Evolutionary conservation across 2,329 filamentous ascomycete species (phyloP).

Genomic region (Monosporascus sp.): DNA sequence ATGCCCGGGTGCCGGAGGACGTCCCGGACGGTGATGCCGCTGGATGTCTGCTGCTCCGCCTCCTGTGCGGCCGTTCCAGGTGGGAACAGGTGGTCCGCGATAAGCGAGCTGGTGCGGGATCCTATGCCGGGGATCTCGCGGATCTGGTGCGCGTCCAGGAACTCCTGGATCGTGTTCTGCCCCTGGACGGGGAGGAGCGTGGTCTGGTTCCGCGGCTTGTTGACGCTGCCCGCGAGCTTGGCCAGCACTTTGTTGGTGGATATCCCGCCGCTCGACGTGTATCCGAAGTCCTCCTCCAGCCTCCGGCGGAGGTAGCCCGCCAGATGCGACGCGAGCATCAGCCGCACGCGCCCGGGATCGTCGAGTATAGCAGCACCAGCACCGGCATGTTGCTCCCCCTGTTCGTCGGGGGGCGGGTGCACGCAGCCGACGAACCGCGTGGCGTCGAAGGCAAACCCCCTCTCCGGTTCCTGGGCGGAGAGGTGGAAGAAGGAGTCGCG

Average conservation of each 20-base stretch:
- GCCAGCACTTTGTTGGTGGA: slow-evolving; percentile 81
- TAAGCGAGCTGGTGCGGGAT: slow-evolving; percentile 65
- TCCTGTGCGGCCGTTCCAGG: slow-evolving; percentile 14
- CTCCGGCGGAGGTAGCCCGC: slow-evolving; percentile 67
- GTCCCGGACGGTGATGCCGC: slow-evolving; percentile 54
- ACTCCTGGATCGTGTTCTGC: slow-evolving; percentile 48
- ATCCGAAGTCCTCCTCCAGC: slow-evolving; percentile 72
- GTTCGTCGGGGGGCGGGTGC: slow-evolving; percentile 12
- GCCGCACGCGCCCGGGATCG: slow-evolving; percentile 47
- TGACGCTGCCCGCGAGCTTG: slow-evolving; percentile 75
- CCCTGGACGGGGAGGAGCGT: slow-evolving; percentile 66
- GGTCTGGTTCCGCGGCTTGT: slow-evolving; percentile 87
- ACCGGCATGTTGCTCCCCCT: slow-evolving; percentile 13
- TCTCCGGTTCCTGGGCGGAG: slow-evolving; percentile 64
- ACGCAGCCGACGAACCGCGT: slow-evolving; percentile 60
- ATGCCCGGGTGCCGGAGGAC: slow-evolving; percentile 60
- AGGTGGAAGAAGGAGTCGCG: slow-evolving; percentile 74
- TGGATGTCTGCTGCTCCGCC: too few species aligned
- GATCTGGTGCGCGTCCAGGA: slow-evolving; percentile 72
- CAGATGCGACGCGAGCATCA: slow-evolving; percentile 76
- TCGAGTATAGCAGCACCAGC: slow-evolving; percentile 14
- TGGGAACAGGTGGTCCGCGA: slow-evolving; percentile 53
- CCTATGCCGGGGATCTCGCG: slow-evolving; percentile 83
- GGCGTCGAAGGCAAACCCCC: slow-evolving; percentile 78
- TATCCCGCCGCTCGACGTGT: slow-evolving; percentile 83